A percentile compares a stretch with the other conserved stretches of the same genome.
Evolutionary conservation across 2,329 filamentous ascomycete species (phyloP).

Genomic region (Trichoderma asperellum): DNA sequence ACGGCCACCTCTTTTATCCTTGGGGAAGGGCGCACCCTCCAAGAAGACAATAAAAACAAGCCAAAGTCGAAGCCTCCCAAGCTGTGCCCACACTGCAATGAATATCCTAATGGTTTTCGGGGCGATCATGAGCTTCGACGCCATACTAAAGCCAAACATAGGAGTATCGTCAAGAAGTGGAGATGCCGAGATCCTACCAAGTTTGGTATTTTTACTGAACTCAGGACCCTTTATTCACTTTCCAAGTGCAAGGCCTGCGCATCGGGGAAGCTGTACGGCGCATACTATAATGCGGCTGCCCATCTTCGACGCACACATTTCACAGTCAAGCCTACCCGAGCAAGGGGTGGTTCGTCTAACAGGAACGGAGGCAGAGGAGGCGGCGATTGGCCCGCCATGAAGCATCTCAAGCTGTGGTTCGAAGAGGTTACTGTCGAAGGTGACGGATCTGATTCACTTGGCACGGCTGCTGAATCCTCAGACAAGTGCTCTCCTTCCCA

Average conservation of each 20-base stretch:
- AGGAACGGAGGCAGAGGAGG: constrained; percentile 60
- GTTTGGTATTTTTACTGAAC: constrained; percentile 47
- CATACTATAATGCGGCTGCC: constrained; percentile 93
- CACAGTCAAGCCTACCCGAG: constrained; percentile 61
- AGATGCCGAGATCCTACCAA: constrained; percentile 59
- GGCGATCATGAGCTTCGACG: constrained; percentile 81
- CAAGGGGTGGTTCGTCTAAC: constrained; percentile 50
- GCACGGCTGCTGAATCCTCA: background rate
- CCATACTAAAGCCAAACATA: constrained; percentile 70
- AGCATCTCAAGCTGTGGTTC: constrained; percentile 64
- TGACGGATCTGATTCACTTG: background rate
- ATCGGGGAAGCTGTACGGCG: constrained; percentile 77
- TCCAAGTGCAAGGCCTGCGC: constrained; percentile 82
- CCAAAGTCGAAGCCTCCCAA: constrained; percentile 71
- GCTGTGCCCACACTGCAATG: constrained; percentile 70
- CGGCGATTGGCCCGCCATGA: constrained; percentile 60
- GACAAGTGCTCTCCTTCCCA: background rate
- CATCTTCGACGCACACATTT: constrained; percentile 90
- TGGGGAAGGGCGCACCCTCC: constrained; percentile 25
- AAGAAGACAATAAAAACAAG: constrained; percentile 49
- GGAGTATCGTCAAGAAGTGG: constrained; percentile 57
- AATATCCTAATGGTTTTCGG: constrained; percentile 77
- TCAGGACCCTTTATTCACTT: constrained; percentile 65
- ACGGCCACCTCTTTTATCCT: background rate
- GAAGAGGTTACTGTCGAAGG: constrained; percentile 46